phyloP scores from a whole-genome alignment of 495 filamentous ascomycete genomes.

The Choiromyces venosus region DNA sequence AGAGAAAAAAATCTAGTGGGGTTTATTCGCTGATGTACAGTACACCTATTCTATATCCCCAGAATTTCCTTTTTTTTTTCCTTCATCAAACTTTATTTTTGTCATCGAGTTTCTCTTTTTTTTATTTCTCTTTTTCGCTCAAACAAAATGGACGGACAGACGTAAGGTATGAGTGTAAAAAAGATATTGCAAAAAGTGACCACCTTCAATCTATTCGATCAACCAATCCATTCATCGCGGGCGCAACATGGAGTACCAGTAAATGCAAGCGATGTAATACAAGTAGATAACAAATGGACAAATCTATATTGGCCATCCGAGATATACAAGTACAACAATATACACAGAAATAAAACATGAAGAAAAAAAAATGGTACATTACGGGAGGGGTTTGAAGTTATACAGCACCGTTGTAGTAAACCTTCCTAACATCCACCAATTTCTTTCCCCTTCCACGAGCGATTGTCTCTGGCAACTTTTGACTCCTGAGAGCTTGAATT shows the following conservation, averaged over 20 bases:
- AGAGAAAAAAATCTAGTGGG: background rate
- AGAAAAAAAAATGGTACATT: background rate
- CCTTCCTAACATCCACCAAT: conserved; percentile 89
- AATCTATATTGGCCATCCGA: background rate
- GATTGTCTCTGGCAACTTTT: conserved; percentile 80
- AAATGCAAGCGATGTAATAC: background rate
- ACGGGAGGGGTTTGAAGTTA: conserved; percentile 32
- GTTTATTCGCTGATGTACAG: background rate
- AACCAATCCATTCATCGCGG: background rate
- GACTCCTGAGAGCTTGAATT: conserved; percentile 71
- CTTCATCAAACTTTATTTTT: background rate
- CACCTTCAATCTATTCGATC: background rate
- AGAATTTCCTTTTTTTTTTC: background rate
- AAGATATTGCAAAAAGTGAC: background rate
- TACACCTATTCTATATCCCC: conserved; percentile 2
- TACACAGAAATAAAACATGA: background rate
- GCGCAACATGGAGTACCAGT: background rate
- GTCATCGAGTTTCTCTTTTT: background rate
- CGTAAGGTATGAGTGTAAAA: background rate
- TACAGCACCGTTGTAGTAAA: conserved; percentile 84
- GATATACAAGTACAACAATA: background rate
- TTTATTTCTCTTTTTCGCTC: background rate
- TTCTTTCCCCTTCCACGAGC: conserved; percentile 84
- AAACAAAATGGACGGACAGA: background rate
- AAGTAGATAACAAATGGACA: background rate